A percentile compares a stretch with the other conserved stretches of the same genome.
Evolutionary conservation across 148 eudicot species (phyloP).

Genomic region (Polygonum aviculare): DNA sequence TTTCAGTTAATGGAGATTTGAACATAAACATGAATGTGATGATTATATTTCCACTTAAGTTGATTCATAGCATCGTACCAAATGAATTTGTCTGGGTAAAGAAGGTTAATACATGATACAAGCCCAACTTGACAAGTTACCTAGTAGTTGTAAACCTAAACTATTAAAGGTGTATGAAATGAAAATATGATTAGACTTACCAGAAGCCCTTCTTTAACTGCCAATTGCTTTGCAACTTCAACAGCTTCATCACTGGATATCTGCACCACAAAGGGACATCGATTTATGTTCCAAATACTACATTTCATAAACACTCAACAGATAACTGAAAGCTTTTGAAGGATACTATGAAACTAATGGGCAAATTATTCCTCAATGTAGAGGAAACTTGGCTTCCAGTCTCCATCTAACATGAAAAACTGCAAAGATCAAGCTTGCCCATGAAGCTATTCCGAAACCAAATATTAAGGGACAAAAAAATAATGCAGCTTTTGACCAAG

Average conservation of each 20-base stretch:
- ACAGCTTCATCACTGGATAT: slow-evolving; percentile 88
- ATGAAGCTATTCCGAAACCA: neutral
- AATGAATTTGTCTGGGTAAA: neutral
- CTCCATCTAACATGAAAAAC: slow-evolving; percentile 5
- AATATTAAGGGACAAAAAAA: neutral
- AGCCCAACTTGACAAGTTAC: neutral
- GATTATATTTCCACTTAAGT: neutral
- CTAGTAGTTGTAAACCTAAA: neutral
- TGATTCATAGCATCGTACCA: neutral
- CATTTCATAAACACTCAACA: neutral
- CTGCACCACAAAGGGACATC: slow-evolving; percentile 24
- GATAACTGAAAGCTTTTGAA: neutral
- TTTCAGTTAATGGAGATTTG: neutral
- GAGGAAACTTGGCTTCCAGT: neutral
- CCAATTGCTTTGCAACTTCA: slow-evolving; percentile 89
- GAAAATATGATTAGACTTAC: slow-evolving; percentile 34
- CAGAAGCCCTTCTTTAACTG: slow-evolving; percentile 94
- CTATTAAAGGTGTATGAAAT: neutral
- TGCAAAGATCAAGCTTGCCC: neutral
- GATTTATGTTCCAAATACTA: neutral
- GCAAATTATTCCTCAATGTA: neutral
- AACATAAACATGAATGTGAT: neutral
- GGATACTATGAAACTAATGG: neutral
- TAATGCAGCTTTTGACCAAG: neutral
- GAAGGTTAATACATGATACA: neutral